Percentiles rank a stretch among this genome's conserved stretches.
Conservation (phyloP, 306 rosid genomes). For the Purshia tridentata region DNA sequence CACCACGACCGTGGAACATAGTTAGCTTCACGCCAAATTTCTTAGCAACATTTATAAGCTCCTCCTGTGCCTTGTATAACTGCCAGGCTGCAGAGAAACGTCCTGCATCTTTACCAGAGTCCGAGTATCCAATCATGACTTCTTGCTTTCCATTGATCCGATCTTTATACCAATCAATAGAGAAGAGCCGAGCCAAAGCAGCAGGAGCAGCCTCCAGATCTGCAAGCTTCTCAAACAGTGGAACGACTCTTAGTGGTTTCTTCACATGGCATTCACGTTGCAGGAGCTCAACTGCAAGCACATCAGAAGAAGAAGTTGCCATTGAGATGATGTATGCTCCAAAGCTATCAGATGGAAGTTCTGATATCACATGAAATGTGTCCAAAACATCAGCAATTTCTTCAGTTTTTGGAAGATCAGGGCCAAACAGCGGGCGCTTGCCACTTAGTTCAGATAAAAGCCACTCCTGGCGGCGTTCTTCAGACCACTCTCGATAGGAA, state of each 20-base stretch:
- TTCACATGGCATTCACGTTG: constrained; percentile 86
- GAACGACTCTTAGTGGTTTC: constrained; percentile 85
- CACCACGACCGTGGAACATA: constrained; percentile 99
- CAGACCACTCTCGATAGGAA: constrained; percentile 91
- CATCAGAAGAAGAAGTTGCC: constrained; percentile 97
- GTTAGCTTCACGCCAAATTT: constrained; percentile 83
- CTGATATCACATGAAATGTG: constrained; percentile 82
- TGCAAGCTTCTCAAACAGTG: constrained; percentile 88
- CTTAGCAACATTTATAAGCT: constrained; percentile 84
- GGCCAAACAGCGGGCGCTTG: constrained; percentile 91
- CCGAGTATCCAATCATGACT: constrained; percentile 98
- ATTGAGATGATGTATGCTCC: constrained; percentile 97
- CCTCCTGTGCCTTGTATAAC: constrained; percentile 95
- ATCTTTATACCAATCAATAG: constrained; percentile 78
- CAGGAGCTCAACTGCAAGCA: constrained; percentile 88
- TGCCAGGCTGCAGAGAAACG: constrained; percentile 98
- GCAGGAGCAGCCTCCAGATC: constrained; percentile 97
- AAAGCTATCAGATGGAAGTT: constrained; percentile 85
- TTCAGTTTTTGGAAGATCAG: constrained; percentile 87
- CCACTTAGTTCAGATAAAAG: constrained; percentile 82
- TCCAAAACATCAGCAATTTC: constrained; percentile 89
- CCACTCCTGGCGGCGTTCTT: constrained; percentile 88
- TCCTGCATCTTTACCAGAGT: constrained; percentile 98
- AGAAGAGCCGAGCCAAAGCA: constrained; percentile 84
- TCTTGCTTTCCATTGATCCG: constrained; percentile 90